Evolutionary conservation across 1,284 basidiomycete species (phyloP).

Genomic region (Trichosporon faecale): DNA sequence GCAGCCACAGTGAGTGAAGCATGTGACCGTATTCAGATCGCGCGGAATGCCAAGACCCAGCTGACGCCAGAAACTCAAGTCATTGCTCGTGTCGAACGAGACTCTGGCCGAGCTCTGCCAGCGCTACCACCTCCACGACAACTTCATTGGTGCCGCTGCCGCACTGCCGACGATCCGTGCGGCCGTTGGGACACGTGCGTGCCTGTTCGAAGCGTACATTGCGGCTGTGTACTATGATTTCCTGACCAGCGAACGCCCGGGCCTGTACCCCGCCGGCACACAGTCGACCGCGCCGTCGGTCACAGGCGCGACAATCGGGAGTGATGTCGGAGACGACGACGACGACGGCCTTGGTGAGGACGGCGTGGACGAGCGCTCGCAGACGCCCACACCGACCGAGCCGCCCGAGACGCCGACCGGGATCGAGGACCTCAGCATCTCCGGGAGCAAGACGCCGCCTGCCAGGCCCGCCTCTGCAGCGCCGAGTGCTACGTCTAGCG

Average conservation of each 20-base stretch:
- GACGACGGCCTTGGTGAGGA: not conserved
- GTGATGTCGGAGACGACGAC: not conserved
- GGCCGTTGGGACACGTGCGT: slow-evolving; percentile 21
- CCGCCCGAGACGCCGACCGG: not conserved
- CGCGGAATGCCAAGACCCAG: not conserved
- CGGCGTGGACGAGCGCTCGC: not conserved
- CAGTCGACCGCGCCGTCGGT: slow-evolving; percentile 2
- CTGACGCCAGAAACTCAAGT: slow-evolving; percentile 34
- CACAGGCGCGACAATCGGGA: not conserved
- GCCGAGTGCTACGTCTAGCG: not conserved
- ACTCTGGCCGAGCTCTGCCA: slow-evolving; percentile 35
- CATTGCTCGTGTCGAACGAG: slow-evolving; percentile 35
- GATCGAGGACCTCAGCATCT: not conserved
- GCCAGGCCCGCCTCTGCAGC: not conserved
- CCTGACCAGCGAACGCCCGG: slow-evolving; percentile 21
- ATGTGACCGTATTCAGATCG: not conserved
- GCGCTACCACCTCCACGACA: slow-evolving; percentile 30
- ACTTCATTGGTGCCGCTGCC: slow-evolving; percentile 26
- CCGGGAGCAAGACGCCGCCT: not conserved
- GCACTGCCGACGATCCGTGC: slow-evolving; percentile 28
- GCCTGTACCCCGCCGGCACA: slow-evolving; percentile 9
- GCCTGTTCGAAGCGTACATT: slow-evolving; percentile 42
- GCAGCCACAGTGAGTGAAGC: slow-evolving; percentile 35
- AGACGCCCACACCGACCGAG: not conserved
- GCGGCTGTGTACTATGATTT: slow-evolving; percentile 41